Evolutionary conservation across 2,329 filamentous ascomycete genomes (phyloP), one percentile per base, ranked within the genome.

Genomic region (Colletotrichum sansevieriae): DNA sequence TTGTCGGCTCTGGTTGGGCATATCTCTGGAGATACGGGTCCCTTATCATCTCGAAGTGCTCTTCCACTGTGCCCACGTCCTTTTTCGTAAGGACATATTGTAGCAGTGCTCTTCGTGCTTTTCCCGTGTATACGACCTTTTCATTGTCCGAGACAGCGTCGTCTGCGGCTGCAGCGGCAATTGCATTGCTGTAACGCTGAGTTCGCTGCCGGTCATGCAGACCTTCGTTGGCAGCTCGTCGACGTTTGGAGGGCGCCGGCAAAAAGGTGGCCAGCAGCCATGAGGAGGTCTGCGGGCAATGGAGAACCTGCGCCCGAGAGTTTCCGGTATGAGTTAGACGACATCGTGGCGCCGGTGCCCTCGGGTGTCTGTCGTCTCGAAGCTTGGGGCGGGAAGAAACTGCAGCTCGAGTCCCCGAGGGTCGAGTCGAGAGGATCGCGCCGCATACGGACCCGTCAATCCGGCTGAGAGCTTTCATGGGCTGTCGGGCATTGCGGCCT

Each of bases 401-500:
- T 57, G 62, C 57, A 66, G 46, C 65, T 65, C 56, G 41, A 37
- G 46, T 56, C 22, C 54, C 57, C 18, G 79, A 78, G 71, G 80
- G 79, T 77, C 81, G 81, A 78, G 79, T 81, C 74, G 82, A 80
- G 76, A 85, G 80, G 78, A 87, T 83, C 77, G 85, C 84, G 82
- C 84, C 82, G 81, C 83, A 87, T 82, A 86, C 83, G 82, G 85
- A 85, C 82, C 85, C 81, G 80, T 88, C 85, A 80, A 88, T 83
- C 85, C 84, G 85, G 81, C 81, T 84, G 75, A 83, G 80, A 80
- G 84, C 80, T 85, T 84, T 88, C 87, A 89, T 89, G 85, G 82
- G 86, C 79, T 83, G 81, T 81, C 83, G 82, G 78, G 81, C 84
- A 86, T 87, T 54, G 62, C 70, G 70, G 46, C 52, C 59, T 58